phyloP scores from a whole-genome alignment of 805 yeast genomes.

The Candida krabiensis region DNA sequence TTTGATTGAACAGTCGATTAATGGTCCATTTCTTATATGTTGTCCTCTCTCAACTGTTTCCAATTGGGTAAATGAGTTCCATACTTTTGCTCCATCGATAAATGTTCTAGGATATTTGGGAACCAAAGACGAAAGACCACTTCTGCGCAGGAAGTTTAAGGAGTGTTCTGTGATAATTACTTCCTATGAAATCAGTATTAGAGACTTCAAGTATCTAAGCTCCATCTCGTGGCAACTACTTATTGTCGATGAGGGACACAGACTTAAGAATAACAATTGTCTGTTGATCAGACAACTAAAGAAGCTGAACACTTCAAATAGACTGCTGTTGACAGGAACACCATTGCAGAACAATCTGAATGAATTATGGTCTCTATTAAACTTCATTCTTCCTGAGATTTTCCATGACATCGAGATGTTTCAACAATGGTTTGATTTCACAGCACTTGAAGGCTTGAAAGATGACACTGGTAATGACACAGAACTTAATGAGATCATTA shows the following conservation, averaged over 20 bases:
- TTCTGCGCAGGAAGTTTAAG: constrained; percentile 35
- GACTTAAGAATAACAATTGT: constrained; percentile 84
- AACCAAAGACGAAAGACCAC: constrained; percentile 52
- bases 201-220: constrained; percentile 60
- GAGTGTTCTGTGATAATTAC: constrained; percentile 63
- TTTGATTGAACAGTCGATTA: constrained; percentile 72
- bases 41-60: constrained; percentile 84
- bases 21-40: constrained; percentile 76
- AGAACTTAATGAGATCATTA: constrained; percentile 52
- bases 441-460: constrained; percentile 47
- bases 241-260: constrained; percentile 94
- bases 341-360: constrained; percentile 89
- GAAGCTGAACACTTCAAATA: constrained; percentile 62
- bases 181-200: constrained; percentile 76
- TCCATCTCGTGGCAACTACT: constrained; percentile 72
- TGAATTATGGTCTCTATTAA: constrained; percentile 89
- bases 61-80: constrained; percentile 80
- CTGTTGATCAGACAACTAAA: constrained; percentile 71
- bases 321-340: constrained; percentile 90
- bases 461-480: constrained; percentile 20
- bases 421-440: constrained; percentile 92
- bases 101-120: constrained; percentile 68
- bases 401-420: constrained; percentile 87
- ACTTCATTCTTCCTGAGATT: constrained; percentile 89
- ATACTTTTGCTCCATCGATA: constrained; percentile 69